Percentiles rank a stretch among this genome's conserved stretches.
Conservation (phyloP, 2,329 filamentous ascomycete genomes). For the Aureobasidium sp. region DNA sequence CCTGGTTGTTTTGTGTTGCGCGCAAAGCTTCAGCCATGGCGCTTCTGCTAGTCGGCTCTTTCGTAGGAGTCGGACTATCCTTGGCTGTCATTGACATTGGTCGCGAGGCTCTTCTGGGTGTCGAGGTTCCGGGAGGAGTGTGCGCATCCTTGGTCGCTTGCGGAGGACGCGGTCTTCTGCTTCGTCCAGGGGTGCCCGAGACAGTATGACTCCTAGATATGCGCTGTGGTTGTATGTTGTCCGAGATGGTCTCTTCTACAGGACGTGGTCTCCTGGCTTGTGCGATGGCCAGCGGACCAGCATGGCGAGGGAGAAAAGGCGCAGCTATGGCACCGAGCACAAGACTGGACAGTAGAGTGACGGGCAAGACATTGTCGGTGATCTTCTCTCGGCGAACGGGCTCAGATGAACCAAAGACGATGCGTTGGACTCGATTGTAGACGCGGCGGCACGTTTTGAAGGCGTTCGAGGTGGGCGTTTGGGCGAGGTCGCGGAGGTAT, state of each 20-base stretch:
- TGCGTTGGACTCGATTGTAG: constrained; percentile 83
- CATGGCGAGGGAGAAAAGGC: constrained; percentile 69
- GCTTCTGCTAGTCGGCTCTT: background rate
- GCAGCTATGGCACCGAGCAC: constrained; percentile 70
- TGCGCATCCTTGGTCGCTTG: constrained; percentile 16
- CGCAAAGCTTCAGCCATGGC: constrained; percentile 22
- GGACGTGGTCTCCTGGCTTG: constrained; percentile 71
- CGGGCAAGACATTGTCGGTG: constrained; percentile 72
- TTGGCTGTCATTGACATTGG: background rate
- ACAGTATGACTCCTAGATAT: constrained; percentile 65
- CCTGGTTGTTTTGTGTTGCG: constrained; percentile 25
- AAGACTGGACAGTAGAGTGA: constrained; percentile 73
- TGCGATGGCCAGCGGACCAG: constrained; percentile 71
- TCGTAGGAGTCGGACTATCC: background rate
- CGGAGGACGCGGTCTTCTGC: constrained; percentile 37
- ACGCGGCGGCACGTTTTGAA: constrained; percentile 78
- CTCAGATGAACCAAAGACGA: constrained; percentile 74
- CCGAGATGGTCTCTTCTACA: constrained; percentile 54
- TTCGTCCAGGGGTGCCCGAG: constrained; percentile 37
- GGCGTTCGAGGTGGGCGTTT: constrained; percentile 65
- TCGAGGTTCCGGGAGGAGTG: background rate
- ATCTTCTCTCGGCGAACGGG: constrained; percentile 65
- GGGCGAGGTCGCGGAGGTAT: constrained; percentile 72
- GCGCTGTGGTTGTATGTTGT: constrained; percentile 50
- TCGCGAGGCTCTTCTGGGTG: constrained; percentile 1